These are phyloP conservation scores for Naganishia antarctica DNA, from an alignment of 768 basidiomycete species.

Conservation along the genomic window DNA sequence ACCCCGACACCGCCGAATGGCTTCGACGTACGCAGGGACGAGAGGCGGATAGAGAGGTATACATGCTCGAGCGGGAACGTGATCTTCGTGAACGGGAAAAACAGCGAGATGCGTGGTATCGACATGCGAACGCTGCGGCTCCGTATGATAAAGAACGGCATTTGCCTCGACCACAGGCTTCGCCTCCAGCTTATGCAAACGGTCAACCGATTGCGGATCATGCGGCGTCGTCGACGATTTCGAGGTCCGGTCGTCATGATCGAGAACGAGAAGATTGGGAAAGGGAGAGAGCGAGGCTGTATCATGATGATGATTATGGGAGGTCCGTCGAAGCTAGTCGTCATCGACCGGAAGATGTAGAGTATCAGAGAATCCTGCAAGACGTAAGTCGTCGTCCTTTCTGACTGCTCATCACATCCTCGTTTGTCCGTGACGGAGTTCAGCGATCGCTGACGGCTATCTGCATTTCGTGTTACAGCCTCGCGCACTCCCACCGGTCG, in stretches of 20 bases:
- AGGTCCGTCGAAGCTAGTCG: not conserved
- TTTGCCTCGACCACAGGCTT: not conserved
- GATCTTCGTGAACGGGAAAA: slow-evolving; percentile 6
- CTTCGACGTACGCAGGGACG: not conserved
- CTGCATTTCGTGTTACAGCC: not conserved
- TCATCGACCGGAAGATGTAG: slow-evolving; percentile 1
- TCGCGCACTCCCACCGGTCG: not conserved
- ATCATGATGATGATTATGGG: slow-evolving; percentile 4
- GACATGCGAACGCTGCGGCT: not conserved
- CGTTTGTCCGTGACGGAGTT: no score
- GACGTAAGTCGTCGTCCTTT: slow-evolving; percentile 3
- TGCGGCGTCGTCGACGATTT: not conserved
- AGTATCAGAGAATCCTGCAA: not conserved
- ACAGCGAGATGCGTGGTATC: slow-evolving; percentile 2
- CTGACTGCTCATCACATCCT: no score
- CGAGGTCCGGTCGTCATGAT: not conserved
- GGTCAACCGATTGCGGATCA: not conserved
- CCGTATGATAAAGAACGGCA: not conserved
- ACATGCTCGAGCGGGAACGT: slow-evolving; percentile 10
- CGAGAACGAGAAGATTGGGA: slow-evolving; percentile 17
- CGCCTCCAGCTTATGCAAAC: not conserved
- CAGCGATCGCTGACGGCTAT: not conserved
- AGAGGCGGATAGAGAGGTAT: not conserved
- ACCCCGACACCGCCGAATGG: not conserved
- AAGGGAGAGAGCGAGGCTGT: slow-evolving; percentile 6